Conservation (phyloP, 768 basidiomycete species). For the Lentinula guzmanii region DNA sequence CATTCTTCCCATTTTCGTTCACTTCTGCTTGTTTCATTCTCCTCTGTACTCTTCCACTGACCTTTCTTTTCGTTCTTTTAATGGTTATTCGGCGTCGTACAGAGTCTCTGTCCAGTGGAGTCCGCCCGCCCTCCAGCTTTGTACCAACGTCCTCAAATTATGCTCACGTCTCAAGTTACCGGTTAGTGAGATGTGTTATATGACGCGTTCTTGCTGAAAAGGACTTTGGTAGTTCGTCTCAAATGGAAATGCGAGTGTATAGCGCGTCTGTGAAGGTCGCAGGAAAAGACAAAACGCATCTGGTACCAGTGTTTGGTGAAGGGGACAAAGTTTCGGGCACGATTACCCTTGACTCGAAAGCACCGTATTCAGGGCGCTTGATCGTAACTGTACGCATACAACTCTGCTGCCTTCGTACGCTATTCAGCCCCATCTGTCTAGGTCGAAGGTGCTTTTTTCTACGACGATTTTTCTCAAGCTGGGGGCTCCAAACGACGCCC, state of each 20-base stretch:
- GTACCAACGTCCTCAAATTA: slow-evolving; percentile 25
- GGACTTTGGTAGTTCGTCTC: slow-evolving; percentile 33
- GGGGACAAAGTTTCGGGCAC: slow-evolving; percentile 56
- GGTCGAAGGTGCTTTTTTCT: slow-evolving; percentile 61
- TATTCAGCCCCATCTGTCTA: slow-evolving; percentile 16
- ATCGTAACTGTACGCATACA: slow-evolving; percentile 41
- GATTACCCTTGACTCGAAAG: slow-evolving; percentile 49
- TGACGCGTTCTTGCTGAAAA: not conserved
- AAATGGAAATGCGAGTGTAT: slow-evolving; percentile 55
- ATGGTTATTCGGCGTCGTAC: slow-evolving; percentile 24
- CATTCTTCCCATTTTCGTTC: not conserved
- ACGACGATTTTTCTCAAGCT: slow-evolving; percentile 23
- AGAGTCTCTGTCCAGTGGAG: slow-evolving; percentile 18
- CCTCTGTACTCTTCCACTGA: not conserved
- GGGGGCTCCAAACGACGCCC: slow-evolving; percentile 14
- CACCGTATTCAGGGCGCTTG: slow-evolving; percentile 48
- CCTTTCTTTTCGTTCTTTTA: slow-evolving; percentile 7
- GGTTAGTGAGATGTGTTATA: slow-evolving; percentile 24
- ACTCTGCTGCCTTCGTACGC: not conserved
- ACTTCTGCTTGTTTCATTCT: not conserved
- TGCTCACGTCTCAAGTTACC: slow-evolving; percentile 44
- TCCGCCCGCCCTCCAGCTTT: slow-evolving; percentile 25
- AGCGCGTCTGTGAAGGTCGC: slow-evolving; percentile 56
- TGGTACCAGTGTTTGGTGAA: slow-evolving; percentile 52
- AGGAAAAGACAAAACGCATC: slow-evolving; percentile 22